Evolutionary conservation across 1,284 basidiomycete genomes (phyloP).

Genomic region (Boletus mariae): DNA sequence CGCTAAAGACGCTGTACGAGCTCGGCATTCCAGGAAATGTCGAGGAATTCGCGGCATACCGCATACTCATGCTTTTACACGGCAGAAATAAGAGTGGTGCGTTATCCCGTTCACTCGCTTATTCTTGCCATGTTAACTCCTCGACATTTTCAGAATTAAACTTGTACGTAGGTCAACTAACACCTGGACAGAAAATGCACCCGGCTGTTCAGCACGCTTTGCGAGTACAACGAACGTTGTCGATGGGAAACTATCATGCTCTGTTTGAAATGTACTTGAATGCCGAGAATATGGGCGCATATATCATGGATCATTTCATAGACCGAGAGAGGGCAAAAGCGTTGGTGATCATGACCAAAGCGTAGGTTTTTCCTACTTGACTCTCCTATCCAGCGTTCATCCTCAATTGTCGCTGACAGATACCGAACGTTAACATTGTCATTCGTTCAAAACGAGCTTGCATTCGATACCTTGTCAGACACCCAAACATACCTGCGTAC

Average conservation of each 20-base stretch:
- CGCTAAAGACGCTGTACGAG: conserved; percentile 88
- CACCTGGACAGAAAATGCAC: conserved; percentile 80
- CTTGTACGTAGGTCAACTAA: conserved; percentile 93
- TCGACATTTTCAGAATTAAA: conserved; percentile 72
- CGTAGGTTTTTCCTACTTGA: conserved; percentile 51
- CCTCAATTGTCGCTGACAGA: conserved; percentile 40
- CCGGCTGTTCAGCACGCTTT: conserved; percentile 86
- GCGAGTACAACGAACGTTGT: conserved; percentile 81
- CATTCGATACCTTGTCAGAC: conserved; percentile 69
- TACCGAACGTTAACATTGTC: conserved; percentile 76
- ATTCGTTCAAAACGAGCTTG: conserved; percentile 80
- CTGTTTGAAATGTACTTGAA: conserved; percentile 84
- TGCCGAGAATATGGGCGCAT: conserved; percentile 96
- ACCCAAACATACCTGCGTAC: conserved; percentile 69
- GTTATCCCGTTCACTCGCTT: conserved; percentile 24
- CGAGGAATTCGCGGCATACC: conserved; percentile 96
- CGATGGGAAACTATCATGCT: conserved; percentile 91
- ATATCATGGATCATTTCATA: conserved; percentile 99
- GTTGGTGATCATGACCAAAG: conserved; percentile 86
- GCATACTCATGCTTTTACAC: conserved; percentile 93
- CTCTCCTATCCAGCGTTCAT: background rate
- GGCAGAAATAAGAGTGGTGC: conserved; percentile 91
- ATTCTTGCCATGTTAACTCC: conserved; percentile 7
- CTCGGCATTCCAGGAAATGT: conserved; percentile 87
- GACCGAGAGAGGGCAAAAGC: conserved; percentile 88